phyloP scores from a whole-genome alignment of 129 eudicot species.

The carrot (Daucus carota) region DH1_v3.0 NC_030381.2:43357501-43358000 shows the following conservation, averaged over 20 bases:
- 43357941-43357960: no score
- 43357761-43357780: background rate
- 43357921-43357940: no score
- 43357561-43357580: no score
- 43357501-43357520: background rate
- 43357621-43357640: no score
- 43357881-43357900: no score
- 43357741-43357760: background rate
- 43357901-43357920: no score
- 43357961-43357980: background rate
- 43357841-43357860: background rate
- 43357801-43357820: background rate
- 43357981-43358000: background rate
- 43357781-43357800: constrained; percentile 1
- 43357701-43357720: no score
- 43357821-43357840: background rate
- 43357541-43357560: no score
- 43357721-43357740: background rate
- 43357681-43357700: background rate
- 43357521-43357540: background rate
- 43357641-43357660: background rate
- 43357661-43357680: background rate
- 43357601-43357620: no score
- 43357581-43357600: no score
- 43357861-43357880: no score